phyloP scores from a whole-genome alignment of 768 basidiomycete species.

The Boletus reticuloceps region DNA sequence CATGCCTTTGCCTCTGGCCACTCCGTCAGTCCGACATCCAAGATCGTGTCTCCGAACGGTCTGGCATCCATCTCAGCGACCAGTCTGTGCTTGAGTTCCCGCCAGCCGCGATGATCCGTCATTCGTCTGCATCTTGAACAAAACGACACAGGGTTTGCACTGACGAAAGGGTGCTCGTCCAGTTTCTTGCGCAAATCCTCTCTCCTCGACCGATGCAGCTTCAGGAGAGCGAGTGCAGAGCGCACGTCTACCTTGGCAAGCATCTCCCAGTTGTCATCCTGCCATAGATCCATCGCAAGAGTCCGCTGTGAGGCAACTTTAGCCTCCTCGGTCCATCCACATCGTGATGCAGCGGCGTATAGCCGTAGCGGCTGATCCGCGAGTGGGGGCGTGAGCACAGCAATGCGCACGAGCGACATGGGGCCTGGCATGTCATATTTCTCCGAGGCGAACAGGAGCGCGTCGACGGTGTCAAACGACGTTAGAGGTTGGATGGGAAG shows the following conservation, averaged over 20 bases:
- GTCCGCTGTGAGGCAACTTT: conserved; percentile 53
- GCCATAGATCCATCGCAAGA: conserved; percentile 51
- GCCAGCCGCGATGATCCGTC: conserved; percentile 61
- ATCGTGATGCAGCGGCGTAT: conserved; percentile 54
- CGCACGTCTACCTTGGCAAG: conserved; percentile 48
- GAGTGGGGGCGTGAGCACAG: conserved; percentile 52
- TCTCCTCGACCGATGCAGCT: conserved; percentile 52
- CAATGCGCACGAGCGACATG: conserved; percentile 54
- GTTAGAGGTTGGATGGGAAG: conserved; percentile 47
- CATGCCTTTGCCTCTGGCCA: conserved; percentile 62
- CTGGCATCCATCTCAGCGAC: conserved; percentile 56
- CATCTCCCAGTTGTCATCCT: conserved; percentile 40
- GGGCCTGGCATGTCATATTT: conserved; percentile 73
- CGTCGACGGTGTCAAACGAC: conserved; percentile 54
- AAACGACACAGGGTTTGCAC: conserved; percentile 34
- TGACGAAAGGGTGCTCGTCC: conserved; percentile 58
- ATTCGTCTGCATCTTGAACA: conserved; percentile 49
- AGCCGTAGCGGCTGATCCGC: conserved; percentile 50
- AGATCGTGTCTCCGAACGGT: conserved; percentile 58
- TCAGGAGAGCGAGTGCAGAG: conserved; percentile 53
- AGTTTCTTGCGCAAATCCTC: conserved; percentile 49
- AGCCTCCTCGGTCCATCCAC: conserved; percentile 57
- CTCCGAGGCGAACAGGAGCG: conserved; percentile 59
- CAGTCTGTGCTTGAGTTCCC: conserved; percentile 59
- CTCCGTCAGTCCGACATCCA: conserved; percentile 44